Percentiles rank a stretch among this genome's conserved stretches.
Conservation (phyloP, 2,329 filamentous ascomycete species). For the Curvularia sp. region DNA sequence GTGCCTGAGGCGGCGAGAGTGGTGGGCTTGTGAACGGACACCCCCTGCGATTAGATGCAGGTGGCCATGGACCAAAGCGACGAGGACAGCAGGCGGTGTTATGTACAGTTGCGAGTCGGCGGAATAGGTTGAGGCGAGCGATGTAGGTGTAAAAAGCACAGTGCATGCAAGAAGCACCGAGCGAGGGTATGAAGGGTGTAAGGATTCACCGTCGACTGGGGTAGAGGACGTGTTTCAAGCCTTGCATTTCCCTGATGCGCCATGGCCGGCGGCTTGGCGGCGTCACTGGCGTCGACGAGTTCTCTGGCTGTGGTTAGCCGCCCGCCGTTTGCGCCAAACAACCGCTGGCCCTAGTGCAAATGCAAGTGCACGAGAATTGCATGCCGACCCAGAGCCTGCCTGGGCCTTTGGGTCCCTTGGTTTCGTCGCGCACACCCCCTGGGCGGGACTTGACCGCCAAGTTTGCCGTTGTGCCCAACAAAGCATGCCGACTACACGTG, state of each 20-base stretch:
- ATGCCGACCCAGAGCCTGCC: not conserved
- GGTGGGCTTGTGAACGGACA: conserved; percentile 6
- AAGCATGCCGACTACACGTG: not conserved
- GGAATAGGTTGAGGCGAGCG: not conserved
- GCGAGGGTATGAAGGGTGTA: conserved; percentile 10
- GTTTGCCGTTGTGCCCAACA: not conserved
- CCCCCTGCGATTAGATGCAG: conserved; percentile 16
- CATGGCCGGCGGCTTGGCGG: conserved; percentile 16
- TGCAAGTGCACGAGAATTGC: not conserved
- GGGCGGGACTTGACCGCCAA: not conserved
- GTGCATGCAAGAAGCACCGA: conserved; percentile 13
- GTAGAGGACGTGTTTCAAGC: conserved; percentile 22
- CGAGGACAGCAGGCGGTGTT: conserved; percentile 7
- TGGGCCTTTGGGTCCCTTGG: not conserved
- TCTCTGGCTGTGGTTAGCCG: conserved; percentile 9
- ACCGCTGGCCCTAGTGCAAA: conserved; percentile 1
- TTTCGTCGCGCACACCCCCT: not conserved
- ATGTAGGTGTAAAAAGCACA: not conserved
- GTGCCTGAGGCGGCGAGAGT: conserved; percentile 10
- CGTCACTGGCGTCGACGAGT: conserved; percentile 18
- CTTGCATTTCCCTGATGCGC: conserved; percentile 22
- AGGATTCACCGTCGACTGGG: conserved; percentile 15
- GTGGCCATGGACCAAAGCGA: conserved; percentile 16
- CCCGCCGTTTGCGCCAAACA: conserved; percentile 19
- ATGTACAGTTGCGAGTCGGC: not conserved